Base-by-base conservation (phyloP, 1,284 basidiomycete genomes). In the Rhizoctonia solani region DNA sequence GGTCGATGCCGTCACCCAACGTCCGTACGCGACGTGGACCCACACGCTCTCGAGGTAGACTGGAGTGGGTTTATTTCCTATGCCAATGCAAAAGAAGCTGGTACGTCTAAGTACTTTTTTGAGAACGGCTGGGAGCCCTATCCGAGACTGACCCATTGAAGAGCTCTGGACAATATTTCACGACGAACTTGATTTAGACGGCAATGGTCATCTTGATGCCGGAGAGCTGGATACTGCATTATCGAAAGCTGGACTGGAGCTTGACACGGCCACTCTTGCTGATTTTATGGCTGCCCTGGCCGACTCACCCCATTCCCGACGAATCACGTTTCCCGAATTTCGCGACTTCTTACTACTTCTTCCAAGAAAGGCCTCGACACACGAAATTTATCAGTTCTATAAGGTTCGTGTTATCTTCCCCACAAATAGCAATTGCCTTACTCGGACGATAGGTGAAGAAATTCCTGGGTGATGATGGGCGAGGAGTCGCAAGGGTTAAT, bases 91-190 rank as follows among this genome's bases (percentile, higher is more conserved):
- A 92, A 92, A 77, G 91, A 92, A 81, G 82, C 81, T 67, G 90
- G 90, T 88, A 46, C 11, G 37, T 41, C 21, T 67, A 67, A 54
- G 25, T 37, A 37, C 13, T 67, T 11, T 34, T 34, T 34, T 59
- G 52, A 46, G n/a, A 68, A 67, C n/a, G 50, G 37, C 5, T 49
- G 46, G 19, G 39, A n/a, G 66, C 68, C 69, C 73, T 66, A 70
- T 73, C 41, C 75, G 75, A 70, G 69, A 74, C 66, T 75, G 72
- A 75, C 75, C 76, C 54, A 71, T 77, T 69, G 70, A 74, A 88
- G 92, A 95, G 77, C 81, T 95, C 50, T 95, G 94, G 93, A 81
- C 85, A 65, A 87, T 93, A 68, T 95, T 96, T 76, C 92, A 94
- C 73, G 85, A 90, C 71, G 87, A 93, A 72, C 82, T 95, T 41